Percentiles rank a stretch among this genome's conserved stretches.
phyloP scores from a whole-genome alignment of 768 basidiomycete genomes.

The Dioszegia aurantiaca region DNA sequence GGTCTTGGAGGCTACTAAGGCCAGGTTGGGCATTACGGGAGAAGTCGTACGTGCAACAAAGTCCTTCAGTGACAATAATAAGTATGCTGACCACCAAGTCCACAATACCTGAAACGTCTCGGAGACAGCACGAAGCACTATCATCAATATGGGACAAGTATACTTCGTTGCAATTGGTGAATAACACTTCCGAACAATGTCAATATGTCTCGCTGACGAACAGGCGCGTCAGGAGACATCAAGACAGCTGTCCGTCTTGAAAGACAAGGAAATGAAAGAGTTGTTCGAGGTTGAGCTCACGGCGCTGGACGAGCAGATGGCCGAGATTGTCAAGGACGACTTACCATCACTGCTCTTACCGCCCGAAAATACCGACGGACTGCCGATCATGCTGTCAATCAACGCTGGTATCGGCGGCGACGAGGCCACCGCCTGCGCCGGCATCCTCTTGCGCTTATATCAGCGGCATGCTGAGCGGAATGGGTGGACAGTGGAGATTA shows the following conservation, averaged over 20 bases:
- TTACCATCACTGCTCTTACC: slow-evolving; percentile 73
- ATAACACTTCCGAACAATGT: background rate
- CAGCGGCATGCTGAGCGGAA: slow-evolving; percentile 60
- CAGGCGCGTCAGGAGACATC: background rate
- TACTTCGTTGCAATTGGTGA: slow-evolving; percentile 58
- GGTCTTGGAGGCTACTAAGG: slow-evolving; percentile 3
- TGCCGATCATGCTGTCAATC: slow-evolving; percentile 81
- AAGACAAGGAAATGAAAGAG: slow-evolving; percentile 61
- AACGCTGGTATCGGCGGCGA: slow-evolving; percentile 91
- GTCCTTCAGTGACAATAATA: no score
- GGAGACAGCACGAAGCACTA: slow-evolving; percentile 69
- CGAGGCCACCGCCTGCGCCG: slow-evolving; percentile 78
- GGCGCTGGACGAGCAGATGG: slow-evolving; percentile 54
- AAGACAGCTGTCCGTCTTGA: background rate
- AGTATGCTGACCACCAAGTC: background rate
- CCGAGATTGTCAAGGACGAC: slow-evolving; percentile 43
- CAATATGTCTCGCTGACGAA: background rate
- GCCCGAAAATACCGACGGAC: slow-evolving; percentile 61
- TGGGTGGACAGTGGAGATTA: slow-evolving; percentile 61
- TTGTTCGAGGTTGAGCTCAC: slow-evolving; percentile 69
- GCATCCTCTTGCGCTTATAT: slow-evolving; percentile 79
- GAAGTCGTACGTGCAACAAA: background rate
- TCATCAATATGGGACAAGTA: slow-evolving; percentile 68
- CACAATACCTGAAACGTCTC: slow-evolving; percentile 37
- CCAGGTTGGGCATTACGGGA: background rate